phyloP scores from a whole-genome alignment of 2,329 filamentous ascomycete species.

The Penicillium carneum region DNA sequence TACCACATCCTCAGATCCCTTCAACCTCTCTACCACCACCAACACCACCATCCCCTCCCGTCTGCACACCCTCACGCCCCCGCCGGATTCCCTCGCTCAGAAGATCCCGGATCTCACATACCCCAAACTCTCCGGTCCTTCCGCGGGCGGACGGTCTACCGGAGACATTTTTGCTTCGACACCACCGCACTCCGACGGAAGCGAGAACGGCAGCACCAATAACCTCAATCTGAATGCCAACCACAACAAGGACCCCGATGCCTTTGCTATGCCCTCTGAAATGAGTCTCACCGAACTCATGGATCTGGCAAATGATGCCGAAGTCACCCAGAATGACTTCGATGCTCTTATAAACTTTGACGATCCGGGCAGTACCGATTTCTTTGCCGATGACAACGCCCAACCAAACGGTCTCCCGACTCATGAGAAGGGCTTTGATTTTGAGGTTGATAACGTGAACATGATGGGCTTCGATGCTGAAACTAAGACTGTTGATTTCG shows the following conservation, averaged over 20 bases:
- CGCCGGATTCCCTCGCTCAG: slow-evolving; percentile 51
- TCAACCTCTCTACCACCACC: slow-evolving; percentile 23
- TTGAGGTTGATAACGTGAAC: slow-evolving; percentile 31
- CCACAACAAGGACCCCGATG: slow-evolving; percentile 30
- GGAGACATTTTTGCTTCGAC: slow-evolving; percentile 50
- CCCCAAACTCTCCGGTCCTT: slow-evolving; percentile 34
- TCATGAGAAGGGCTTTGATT: slow-evolving; percentile 34
- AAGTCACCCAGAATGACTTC: slow-evolving; percentile 56
- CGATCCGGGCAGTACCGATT: slow-evolving; percentile 45
- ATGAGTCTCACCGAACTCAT: slow-evolving; percentile 52
- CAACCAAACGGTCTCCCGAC: slow-evolving; percentile 4
- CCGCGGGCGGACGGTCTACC: slow-evolving; percentile 31
- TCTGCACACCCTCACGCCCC: slow-evolving; percentile 49
- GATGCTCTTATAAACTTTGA: slow-evolving; percentile 58
- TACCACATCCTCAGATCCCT: slow-evolving; percentile 24
- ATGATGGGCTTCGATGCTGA: slow-evolving; percentile 33
- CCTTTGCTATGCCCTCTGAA: slow-evolving; percentile 45
- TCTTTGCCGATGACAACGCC: slow-evolving; percentile 44
- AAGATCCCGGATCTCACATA: slow-evolving; percentile 51
- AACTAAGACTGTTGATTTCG: slow-evolving; percentile 32
- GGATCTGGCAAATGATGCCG: slow-evolving; percentile 54
- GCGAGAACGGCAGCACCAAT: slow-evolving; percentile 53
- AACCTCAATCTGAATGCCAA: slow-evolving; percentile 45
- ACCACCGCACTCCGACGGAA: slow-evolving; percentile 52
- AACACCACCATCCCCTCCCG: slow-evolving; percentile 28